A percentile compares a stretch with the other conserved stretches of the same genome.
phyloP scores from a whole-genome alignment of 1,284 basidiomycete genomes.

The Cryptococcus wingfieldii region DNA sequence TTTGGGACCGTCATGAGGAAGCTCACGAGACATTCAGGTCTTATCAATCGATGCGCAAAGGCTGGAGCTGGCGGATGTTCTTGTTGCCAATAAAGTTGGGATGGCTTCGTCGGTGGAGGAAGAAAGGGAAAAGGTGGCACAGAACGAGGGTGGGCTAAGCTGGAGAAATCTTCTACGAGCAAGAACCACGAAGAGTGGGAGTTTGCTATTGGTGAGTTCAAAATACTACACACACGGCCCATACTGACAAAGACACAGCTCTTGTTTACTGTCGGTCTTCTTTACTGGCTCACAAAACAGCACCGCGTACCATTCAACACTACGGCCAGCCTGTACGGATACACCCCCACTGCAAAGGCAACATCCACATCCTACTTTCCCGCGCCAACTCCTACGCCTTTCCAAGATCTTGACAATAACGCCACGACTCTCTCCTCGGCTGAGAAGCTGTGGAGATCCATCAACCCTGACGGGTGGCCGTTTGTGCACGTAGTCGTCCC shows the following conservation, averaged over 20 bases:
- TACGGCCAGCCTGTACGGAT: conserved; percentile 40
- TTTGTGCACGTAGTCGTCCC: conserved; percentile 77
- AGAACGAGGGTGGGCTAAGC: conserved; percentile 10
- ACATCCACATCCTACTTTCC: conserved; percentile 13
- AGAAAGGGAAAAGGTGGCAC: conserved; percentile 1
- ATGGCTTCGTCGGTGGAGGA: conserved; percentile 6
- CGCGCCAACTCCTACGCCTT: conserved; percentile 6
- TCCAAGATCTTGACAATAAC: conserved; percentile 9
- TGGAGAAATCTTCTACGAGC: conserved; percentile 57
- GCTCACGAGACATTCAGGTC: conserved; percentile 29
- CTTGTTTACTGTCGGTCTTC: conserved; percentile 39
- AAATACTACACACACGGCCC: neutral
- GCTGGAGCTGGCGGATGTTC: conserved; percentile 51
- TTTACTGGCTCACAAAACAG: conserved; percentile 46
- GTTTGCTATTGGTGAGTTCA: conserved; percentile 64
- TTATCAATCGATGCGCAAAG: conserved; percentile 56
- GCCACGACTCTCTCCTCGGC: conserved; percentile 30
- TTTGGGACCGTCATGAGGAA: neutral
- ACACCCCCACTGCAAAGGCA: conserved; percentile 23
- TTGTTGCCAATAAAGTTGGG: conserved; percentile 18
- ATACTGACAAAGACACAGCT: conserved; percentile 19
- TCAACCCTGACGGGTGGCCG: conserved; percentile 68
- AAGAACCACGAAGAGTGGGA: conserved; percentile 73
- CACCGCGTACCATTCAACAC: conserved; percentile 20
- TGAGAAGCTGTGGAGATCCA: conserved; percentile 63